These are phyloP conservation scores for Boletus reticulatus DNA, from an alignment of 768 basidiomycete species.

Conservation along the genomic window DNA sequence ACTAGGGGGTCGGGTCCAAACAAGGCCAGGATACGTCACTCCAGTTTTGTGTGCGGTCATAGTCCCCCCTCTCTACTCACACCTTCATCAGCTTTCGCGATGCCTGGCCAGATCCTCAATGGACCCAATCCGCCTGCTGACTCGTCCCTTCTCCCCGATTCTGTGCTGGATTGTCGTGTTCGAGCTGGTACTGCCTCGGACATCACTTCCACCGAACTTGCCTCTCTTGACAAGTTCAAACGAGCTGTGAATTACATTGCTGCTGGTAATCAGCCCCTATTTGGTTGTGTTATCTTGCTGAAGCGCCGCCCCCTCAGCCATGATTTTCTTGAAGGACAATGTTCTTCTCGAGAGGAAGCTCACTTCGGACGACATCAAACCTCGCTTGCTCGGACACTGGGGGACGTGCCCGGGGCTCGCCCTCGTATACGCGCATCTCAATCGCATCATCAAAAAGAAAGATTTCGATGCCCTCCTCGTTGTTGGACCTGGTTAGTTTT, in stretches of 20 bases:
- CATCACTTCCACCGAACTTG: constrained; percentile 50
- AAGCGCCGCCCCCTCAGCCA: constrained; percentile 42
- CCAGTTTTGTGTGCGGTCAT: too few species aligned
- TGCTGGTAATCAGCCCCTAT: constrained; percentile 46
- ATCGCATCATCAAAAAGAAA: constrained; percentile 58
- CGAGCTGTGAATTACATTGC: constrained; percentile 69
- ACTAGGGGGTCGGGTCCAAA: too few species aligned
- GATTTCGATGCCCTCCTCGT: constrained; percentile 68
- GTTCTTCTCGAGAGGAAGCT: constrained; percentile 61
- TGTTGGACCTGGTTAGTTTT: constrained; percentile 64
- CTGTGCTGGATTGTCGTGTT: constrained; percentile 48
- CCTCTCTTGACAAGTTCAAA: constrained; percentile 50
- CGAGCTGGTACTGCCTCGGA: constrained; percentile 39
- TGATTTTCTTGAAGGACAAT: constrained; percentile 82
- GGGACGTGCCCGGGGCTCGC: constrained; percentile 79
- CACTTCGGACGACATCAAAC: constrained; percentile 71
- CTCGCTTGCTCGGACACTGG: constrained; percentile 80
- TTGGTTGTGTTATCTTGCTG: not conserved
- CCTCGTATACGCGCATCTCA: constrained; percentile 72
- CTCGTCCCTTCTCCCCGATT: constrained; percentile 61
- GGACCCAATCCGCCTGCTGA: constrained; percentile 70
- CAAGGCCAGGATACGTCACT: too few species aligned
- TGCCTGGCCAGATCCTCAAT: constrained; percentile 60
- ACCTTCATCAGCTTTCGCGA: constrained; percentile 20
- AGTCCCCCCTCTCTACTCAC: too few species aligned